phyloP scores from a whole-genome alignment of 345 rosid genomes.

The Gossypium stocksii region DNA sequence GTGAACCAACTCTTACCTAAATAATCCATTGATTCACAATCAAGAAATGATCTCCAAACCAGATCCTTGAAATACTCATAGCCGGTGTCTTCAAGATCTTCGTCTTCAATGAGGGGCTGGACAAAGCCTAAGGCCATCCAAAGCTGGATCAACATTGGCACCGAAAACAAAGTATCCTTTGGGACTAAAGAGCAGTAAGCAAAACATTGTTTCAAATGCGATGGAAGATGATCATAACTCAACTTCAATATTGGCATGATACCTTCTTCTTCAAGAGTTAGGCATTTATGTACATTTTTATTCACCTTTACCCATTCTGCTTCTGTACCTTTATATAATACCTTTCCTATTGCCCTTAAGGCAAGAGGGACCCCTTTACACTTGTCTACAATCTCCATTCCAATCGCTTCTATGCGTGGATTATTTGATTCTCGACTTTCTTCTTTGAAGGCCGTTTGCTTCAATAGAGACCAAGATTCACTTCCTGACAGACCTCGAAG shows the following conservation, averaged over 20 bases:
- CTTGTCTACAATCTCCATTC: neutral
- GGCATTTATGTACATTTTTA: neutral
- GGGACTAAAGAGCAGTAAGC: neutral
- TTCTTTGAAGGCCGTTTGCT: neutral
- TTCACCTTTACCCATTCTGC: neutral
- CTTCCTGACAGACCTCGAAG: neutral
- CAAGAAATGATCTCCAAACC: neutral
- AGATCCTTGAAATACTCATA: neutral
- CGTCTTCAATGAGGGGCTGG: too few relatives aligned
- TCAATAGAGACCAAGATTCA: neutral
- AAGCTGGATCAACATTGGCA: rapidly evolving
- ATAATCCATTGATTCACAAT: neutral
- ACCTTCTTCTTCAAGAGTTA: neutral
- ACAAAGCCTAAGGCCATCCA: neutral
- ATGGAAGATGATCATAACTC: neutral
- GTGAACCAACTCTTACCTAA: neutral
- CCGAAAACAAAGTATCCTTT: neutral
- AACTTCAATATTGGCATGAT: neutral
- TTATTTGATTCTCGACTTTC: neutral
- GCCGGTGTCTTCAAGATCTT: neutral
- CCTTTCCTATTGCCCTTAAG: neutral
- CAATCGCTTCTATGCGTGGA: neutral
- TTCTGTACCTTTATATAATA: neutral
- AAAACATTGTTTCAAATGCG: neutral
- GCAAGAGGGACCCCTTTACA: neutral